These are phyloP conservation scores for Microdochium paspali DNA, from an alignment of 2,329 filamentous ascomycete species.

Conservation along the genomic window DNA sequence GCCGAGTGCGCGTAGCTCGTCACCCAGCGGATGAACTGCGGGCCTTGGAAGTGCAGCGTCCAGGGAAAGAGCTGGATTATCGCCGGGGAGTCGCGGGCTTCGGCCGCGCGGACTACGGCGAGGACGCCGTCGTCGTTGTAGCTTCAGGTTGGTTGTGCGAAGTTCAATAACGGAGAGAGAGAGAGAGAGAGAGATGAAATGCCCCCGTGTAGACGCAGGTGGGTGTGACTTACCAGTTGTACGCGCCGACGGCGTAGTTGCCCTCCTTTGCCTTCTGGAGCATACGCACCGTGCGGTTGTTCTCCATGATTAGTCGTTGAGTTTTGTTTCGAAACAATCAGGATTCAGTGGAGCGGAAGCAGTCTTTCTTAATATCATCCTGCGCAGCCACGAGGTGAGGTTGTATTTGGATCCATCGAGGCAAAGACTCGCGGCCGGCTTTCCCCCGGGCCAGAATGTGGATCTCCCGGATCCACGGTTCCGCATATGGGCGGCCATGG, in stretches of 20 bases:
- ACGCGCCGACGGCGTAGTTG: not conserved
- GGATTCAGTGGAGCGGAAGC: no score
- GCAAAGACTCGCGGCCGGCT: not conserved
- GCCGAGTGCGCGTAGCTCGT: constrained; percentile 37
- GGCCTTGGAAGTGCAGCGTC: constrained; percentile 49
- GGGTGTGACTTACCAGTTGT: not conserved
- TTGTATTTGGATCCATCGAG: not conserved
- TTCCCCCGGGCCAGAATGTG: not conserved
- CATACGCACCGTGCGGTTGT: not conserved
- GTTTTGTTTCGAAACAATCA: no score
- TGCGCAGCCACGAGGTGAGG: not conserved
- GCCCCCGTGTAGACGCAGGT: no score
- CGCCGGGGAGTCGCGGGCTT: constrained; percentile 46
- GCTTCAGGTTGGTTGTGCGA: not conserved
- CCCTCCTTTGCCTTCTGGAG: not conserved
- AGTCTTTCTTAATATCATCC: no score
- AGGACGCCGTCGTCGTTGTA: constrained; percentile 57
- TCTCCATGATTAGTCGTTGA: no score
- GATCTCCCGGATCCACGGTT: no score
- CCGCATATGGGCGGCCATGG: no score
- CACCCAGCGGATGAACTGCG: constrained; percentile 34
- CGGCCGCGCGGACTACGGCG: constrained; percentile 50
- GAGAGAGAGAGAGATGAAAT: no score
- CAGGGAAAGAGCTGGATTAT: constrained; percentile 60
- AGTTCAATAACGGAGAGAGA: no score